These are phyloP conservation scores for Whalleya microplaca DNA, from an alignment of 2,329 filamentous ascomycete species.

Conservation along the genomic window DNA sequence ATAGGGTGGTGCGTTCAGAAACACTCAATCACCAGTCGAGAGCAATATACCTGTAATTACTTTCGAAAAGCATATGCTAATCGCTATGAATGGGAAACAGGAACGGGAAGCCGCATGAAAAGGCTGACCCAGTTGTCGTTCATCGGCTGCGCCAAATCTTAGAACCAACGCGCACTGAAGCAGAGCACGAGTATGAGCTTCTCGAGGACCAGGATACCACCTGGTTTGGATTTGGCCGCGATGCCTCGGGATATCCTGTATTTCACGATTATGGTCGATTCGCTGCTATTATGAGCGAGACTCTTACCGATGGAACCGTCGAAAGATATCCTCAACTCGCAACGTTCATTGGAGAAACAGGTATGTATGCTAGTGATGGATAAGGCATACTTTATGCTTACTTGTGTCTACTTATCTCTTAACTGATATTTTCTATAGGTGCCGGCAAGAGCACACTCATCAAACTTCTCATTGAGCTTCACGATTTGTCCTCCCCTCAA, in stretches of 20 bases:
- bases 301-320: constrained; percentile 29
- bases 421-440: constrained; percentile 27
- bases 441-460: constrained; percentile 56
- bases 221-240: constrained; percentile 40
- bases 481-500: constrained; percentile 31
- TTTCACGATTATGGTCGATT: constrained; percentile 45
- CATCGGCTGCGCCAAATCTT: constrained; percentile 38
- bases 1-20: constrained; percentile 33
- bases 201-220: constrained; percentile 39
- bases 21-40: neutral
- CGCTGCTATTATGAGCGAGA: constrained; percentile 45
- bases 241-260: constrained; percentile 33
- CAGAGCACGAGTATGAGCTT: constrained; percentile 37
- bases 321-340: constrained; percentile 43
- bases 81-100: constrained; percentile 23
- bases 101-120: constrained; percentile 40
- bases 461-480: constrained; percentile 49
- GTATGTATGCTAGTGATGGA: constrained; percentile 22
- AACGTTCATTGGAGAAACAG: constrained; percentile 49
- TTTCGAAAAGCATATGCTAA: constrained; percentile 15
- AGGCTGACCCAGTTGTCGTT: constrained; percentile 36
- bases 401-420: neutral
- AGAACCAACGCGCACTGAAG: constrained; percentile 37
- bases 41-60: neutral
- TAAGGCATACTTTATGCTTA: neutral